phyloP scores from a whole-genome alignment of 176 grass and related monocot species.

The Zoysia japonica region DNA sequence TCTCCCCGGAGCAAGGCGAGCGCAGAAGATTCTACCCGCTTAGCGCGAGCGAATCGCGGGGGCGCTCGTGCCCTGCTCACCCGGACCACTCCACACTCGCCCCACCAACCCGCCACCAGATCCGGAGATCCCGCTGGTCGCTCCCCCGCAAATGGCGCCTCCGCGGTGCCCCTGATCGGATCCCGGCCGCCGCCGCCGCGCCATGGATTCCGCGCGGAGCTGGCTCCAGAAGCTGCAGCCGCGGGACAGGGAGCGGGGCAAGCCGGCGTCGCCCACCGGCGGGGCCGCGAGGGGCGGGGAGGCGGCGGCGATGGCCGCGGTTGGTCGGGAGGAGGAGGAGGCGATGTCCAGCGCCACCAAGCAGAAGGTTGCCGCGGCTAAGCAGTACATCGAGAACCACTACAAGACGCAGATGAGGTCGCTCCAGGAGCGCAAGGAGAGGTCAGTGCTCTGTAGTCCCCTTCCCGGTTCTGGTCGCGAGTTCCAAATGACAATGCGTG shows the following conservation, averaged over 20 bases:
- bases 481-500: slow-evolving; percentile 4
- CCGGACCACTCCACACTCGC: not conserved
- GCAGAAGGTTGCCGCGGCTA: slow-evolving; percentile 65
- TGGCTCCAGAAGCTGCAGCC: slow-evolving; percentile 73
- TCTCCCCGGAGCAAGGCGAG: not conserved
- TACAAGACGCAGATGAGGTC: slow-evolving; percentile 73
- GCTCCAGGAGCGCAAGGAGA: slow-evolving; percentile 72
- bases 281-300: not conserved
- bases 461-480: not conserved
- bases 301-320: not conserved
- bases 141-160: slow-evolving; percentile 17
- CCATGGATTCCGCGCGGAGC: slow-evolving; percentile 67
- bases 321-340: slow-evolving; percentile 20
- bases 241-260: slow-evolving; percentile 43
- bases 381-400: slow-evolving; percentile 85
- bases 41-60: slow-evolving; percentile 15
- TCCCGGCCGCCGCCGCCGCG: not conserved
- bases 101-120: slow-evolving; percentile 27
- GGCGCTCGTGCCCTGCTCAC: slow-evolving; percentile 32
- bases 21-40: not conserved
- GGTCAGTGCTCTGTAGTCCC: slow-evolving; percentile 32
- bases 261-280: slow-evolving; percentile 18
- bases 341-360: slow-evolving; percentile 52
- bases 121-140: slow-evolving; percentile 39
- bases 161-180: slow-evolving; percentile 30